Evolutionary conservation across 345 rosid species (phyloP).

Genomic region (Populus davidiana): DNA sequence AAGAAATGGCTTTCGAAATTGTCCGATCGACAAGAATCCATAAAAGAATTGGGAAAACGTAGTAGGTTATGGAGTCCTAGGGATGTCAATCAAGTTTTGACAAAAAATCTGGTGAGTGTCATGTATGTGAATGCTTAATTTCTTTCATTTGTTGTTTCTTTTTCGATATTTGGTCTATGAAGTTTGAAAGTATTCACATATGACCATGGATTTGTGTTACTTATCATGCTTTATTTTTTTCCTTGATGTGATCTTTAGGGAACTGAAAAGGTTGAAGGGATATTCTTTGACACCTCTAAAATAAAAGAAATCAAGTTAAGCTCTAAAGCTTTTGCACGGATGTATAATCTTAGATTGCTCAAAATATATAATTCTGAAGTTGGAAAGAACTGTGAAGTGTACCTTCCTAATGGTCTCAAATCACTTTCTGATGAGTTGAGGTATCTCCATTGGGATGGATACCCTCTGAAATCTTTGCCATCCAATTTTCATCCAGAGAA

Average conservation of each 20-base stretch:
- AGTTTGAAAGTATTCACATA: no score
- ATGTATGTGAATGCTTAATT: no score
- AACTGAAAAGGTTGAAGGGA: constrained; percentile 11
- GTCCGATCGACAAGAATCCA: constrained; percentile 13
- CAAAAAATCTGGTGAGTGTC: background rate
- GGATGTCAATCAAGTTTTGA: background rate
- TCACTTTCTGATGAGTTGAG: background rate
- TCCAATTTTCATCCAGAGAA: background rate
- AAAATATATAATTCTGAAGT: background rate
- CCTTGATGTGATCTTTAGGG: background rate
- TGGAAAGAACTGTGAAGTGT: background rate
- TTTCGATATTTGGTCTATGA: no score
- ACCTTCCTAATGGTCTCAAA: background rate
- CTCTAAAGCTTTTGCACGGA: background rate
- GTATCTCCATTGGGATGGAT: constrained; percentile 7
- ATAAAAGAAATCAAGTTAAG: background rate
- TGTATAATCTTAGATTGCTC: constrained; percentile 7
- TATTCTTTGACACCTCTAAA: background rate
- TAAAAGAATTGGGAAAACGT: background rate
- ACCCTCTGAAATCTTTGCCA: constrained; percentile 5
- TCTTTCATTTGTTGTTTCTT: no score
- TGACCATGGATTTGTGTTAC: no score
- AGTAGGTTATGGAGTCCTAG: constrained; percentile 6
- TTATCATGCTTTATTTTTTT: no score
- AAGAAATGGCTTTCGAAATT: constrained; percentile 8